Evolutionary conservation across 2,329 filamentous ascomycete species (phyloP).

Genomic region (Dactylellina parvicollis): DNA sequence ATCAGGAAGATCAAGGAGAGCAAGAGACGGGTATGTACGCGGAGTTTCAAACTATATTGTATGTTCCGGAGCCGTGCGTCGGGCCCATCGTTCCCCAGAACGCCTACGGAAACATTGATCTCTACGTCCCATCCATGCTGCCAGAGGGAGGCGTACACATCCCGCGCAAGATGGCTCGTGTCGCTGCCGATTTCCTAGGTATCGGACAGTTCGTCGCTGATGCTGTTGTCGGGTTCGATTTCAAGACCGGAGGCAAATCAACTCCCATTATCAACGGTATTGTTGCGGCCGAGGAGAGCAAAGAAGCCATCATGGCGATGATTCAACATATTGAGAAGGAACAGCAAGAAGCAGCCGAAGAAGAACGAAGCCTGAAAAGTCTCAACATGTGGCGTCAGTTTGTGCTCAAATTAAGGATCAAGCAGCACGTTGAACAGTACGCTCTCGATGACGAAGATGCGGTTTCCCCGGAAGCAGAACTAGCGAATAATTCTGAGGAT

Average conservation of each 20-base stretch:
- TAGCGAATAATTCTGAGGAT: background rate
- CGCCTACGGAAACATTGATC: constrained; percentile 80
- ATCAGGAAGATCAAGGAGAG: constrained; percentile 62
- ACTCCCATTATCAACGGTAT: constrained; percentile 83
- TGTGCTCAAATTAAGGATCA: constrained; percentile 72
- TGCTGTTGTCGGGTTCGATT: constrained; percentile 88
- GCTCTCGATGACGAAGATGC: constrained; percentile 49
- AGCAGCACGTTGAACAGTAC: constrained; percentile 75
- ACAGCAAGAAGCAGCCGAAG: constrained; percentile 29
- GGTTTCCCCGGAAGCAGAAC: background rate
- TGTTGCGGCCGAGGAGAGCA: constrained; percentile 76
- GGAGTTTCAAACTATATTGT: constrained; percentile 66
- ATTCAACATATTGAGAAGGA: constrained; percentile 46
- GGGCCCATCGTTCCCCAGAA: constrained; percentile 80
- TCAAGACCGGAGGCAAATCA: constrained; percentile 79
- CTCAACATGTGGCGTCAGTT: constrained; percentile 70
- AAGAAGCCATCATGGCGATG: constrained; percentile 64
- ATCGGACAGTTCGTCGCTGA: constrained; percentile 79
- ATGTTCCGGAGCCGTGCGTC: constrained; percentile 78
- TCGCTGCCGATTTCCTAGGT: constrained; percentile 77
- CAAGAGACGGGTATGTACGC: constrained; percentile 68
- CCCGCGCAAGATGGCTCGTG: constrained; percentile 66
- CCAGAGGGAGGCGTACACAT: constrained; percentile 23
- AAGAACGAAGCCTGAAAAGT: constrained; percentile 9
- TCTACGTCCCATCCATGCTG: constrained; percentile 44